Evolutionary conservation across 2,329 filamentous ascomycete genomes (phyloP).

Genomic region (Aspergillus floridensis): DNA sequence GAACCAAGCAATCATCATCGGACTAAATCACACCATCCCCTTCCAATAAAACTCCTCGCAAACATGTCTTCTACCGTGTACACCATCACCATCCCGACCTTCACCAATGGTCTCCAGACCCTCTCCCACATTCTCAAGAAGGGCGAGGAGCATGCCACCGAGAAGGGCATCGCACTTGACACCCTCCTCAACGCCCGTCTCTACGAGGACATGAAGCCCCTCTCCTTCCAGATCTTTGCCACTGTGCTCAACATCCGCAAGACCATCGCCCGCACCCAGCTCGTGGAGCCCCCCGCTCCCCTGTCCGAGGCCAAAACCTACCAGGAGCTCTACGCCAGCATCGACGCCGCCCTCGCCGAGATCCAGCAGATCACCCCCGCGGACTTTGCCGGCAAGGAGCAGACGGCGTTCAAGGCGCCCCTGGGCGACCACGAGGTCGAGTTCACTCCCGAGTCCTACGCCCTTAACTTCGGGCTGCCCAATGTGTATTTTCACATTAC

Average conservation of each 20-base stretch:
- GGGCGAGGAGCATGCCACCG: constrained; percentile 41
- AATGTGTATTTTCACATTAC: constrained; percentile 65
- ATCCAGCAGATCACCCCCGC: constrained; percentile 46
- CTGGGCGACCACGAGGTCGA: constrained; percentile 33
- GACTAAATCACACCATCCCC: background rate
- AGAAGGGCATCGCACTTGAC: constrained; percentile 35
- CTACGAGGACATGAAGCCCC: constrained; percentile 49
- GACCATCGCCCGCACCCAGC: constrained; percentile 40
- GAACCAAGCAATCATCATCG: background rate
- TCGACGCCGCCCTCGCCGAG: constrained; percentile 48
- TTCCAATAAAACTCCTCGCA: background rate
- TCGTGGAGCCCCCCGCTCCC: constrained; percentile 30
- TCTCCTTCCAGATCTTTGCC: constrained; percentile 51
- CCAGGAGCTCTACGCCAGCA: constrained; percentile 47
- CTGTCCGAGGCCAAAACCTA: constrained; percentile 51
- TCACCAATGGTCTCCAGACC: constrained; percentile 3
- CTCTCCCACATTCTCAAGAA: constrained; percentile 42
- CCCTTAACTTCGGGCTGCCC: constrained; percentile 52
- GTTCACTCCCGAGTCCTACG: constrained; percentile 48
- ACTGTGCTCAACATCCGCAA: constrained; percentile 44
- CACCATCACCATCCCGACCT: constrained; percentile 4
- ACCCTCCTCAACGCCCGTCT: constrained; percentile 45
- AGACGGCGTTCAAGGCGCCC: constrained; percentile 39
- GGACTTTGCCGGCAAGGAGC: constrained; percentile 45
- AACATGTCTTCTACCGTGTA: constrained; percentile 5